Evolutionary conservation across 2,329 filamentous ascomycete species (phyloP).

Genomic region (Tolypocladium ovalisporum): DNA sequence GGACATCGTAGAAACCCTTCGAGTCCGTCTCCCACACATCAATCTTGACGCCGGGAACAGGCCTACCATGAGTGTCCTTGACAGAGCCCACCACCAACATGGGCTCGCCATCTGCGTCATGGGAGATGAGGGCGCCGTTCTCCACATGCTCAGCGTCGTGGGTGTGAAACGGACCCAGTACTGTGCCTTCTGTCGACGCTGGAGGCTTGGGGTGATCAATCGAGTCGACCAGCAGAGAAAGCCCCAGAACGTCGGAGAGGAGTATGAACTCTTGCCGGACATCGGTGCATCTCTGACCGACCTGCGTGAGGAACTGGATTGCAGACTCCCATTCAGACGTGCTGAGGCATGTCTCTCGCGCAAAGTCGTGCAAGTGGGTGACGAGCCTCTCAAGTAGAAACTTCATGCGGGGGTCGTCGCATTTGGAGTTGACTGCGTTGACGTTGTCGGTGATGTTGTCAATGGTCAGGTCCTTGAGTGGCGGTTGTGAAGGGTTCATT

Average conservation of each 20-base stretch:
- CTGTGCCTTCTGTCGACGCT: neutral
- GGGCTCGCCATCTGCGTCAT: neutral
- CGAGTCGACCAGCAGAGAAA: neutral
- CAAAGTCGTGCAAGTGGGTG: neutral
- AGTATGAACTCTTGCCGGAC: neutral
- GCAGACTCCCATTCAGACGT: neutral
- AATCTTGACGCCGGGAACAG: neutral
- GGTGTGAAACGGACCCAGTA: neutral
- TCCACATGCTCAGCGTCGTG: neutral
- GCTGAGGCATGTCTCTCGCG: neutral
- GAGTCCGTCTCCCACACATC: neutral
- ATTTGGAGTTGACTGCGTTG: neutral
- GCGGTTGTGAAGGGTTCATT: neutral
- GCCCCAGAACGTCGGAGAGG: neutral
- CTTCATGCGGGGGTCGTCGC: neutral
- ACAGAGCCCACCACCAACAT: neutral
- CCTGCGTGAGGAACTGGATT: neutral
- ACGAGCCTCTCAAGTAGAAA: neutral
- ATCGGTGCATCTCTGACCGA: neutral
- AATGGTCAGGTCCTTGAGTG: neutral
- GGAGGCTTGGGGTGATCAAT: neutral
- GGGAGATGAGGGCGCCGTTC: neutral
- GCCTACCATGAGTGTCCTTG: neutral
- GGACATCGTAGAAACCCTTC: neutral
- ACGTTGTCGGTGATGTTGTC: neutral